Percentiles rank a stretch among this genome's conserved stretches.
Conservation (phyloP, 257 asterid genomes). For the Solanum rostratum region DNA sequence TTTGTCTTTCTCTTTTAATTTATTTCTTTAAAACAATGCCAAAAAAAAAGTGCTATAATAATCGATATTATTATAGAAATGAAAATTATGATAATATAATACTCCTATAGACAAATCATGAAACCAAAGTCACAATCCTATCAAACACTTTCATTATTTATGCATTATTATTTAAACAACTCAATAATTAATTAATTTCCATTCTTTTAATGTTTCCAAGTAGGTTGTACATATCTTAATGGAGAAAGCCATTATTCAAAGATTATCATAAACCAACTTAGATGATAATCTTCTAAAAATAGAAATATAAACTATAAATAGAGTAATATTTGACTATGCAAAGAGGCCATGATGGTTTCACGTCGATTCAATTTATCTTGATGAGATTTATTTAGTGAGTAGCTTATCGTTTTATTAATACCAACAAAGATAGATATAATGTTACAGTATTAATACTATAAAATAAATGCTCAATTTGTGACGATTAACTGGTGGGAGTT, state of each 20-base stretch:
- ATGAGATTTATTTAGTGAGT: too few species aligned
- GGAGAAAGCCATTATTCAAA: not conserved
- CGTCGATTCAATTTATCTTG: too few species aligned
- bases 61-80: not conserved
- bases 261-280: not conserved
- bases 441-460: too few species aligned
- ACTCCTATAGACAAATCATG: not conserved
- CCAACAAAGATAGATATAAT: too few species aligned
- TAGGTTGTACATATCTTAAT: not conserved
- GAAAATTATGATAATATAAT: not conserved
- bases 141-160: slow-evolving; percentile 5
- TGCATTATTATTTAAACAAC: not conserved
- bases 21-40: not conserved
- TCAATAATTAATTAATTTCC: not conserved
- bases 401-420: too few species aligned
- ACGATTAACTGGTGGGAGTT: too few species aligned
- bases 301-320: not conserved
- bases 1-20: not conserved
- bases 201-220: slow-evolving; percentile 3
- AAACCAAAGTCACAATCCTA: slow-evolving; percentile 6
- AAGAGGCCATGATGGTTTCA: not conserved
- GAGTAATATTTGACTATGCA: not conserved
- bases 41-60: not conserved
- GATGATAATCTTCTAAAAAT: not conserved
- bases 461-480: too few species aligned